Conservation (phyloP, 164 flowering plant genomes). For the Saururus chinensis region DNA sequence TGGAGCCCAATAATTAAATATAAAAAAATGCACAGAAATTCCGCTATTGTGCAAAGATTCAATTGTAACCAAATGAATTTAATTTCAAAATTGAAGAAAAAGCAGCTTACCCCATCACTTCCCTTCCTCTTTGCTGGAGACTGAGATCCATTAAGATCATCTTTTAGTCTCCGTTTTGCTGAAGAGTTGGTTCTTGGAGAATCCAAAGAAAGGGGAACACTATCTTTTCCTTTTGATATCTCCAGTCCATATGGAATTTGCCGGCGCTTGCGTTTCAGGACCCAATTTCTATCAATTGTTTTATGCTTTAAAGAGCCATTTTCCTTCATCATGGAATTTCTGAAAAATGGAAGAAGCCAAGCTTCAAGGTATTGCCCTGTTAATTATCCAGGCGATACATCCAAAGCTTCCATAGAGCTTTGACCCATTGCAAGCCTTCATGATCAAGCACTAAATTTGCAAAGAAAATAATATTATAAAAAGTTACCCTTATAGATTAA, state of each 20-base stretch:
- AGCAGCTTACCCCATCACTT: slow-evolving; percentile 80
- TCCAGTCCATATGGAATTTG: slow-evolving; percentile 42
- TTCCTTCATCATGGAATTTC: slow-evolving; percentile 55
- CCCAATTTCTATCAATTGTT: slow-evolving; percentile 76
- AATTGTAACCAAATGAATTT: not conserved
- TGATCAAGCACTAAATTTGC: not conserved
- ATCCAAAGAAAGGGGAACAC: slow-evolving; percentile 28
- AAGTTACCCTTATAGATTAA: not conserved
- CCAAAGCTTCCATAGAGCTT: not conserved
- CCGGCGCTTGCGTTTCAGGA: slow-evolving; percentile 75
- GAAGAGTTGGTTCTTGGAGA: slow-evolving; percentile 30
- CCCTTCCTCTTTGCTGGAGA: slow-evolving; percentile 68
- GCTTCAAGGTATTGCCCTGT: slow-evolving; percentile 6
- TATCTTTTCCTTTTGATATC: slow-evolving; percentile 32
- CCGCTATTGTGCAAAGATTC: not conserved
- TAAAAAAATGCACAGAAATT: too few species aligned
- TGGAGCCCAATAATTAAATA: too few species aligned
- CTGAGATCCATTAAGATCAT: slow-evolving; percentile 22
- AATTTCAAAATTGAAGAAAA: not conserved
- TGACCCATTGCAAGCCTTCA: not conserved
- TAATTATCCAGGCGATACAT: slow-evolving; percentile 2
- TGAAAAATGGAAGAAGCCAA: slow-evolving; percentile 9
- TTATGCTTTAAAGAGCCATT: slow-evolving; percentile 28
- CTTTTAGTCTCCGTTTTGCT: slow-evolving; percentile 30
- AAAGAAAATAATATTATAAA: not conserved